These are phyloP conservation scores for Phycomyces nitens DNA, from an alignment of 192 early-diverging fungal species.

Conservation along the genomic window DNA sequence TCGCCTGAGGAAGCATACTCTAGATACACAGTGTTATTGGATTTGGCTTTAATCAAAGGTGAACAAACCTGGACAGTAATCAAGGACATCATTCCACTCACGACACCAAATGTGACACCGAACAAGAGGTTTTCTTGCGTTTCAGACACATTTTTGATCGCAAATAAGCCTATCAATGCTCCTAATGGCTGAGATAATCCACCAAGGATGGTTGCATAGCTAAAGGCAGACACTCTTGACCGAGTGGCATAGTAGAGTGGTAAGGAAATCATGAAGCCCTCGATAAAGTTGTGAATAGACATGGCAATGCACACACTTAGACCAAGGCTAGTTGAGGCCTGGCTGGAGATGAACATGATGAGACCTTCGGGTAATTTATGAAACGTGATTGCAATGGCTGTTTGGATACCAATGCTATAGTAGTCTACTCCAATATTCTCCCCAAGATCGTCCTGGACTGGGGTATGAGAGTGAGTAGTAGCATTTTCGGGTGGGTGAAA, in stretches of 20 bases:
- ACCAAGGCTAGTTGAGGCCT: slow-evolving; percentile 41
- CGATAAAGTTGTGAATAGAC: slow-evolving; percentile 54
- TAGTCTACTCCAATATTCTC: slow-evolving; percentile 5
- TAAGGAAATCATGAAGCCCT: slow-evolving; percentile 53
- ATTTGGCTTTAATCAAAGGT: background rate
- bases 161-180: slow-evolving; percentile 46
- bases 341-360: slow-evolving; percentile 51
- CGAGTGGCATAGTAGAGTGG: slow-evolving; percentile 50
- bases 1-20: slow-evolving; percentile 25
- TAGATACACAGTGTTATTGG: slow-evolving; percentile 4
- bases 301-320: slow-evolving; percentile 51
- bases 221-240: slow-evolving; percentile 44
- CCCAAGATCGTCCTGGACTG: background rate
- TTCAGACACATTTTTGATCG: slow-evolving; percentile 35
- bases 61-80: slow-evolving; percentile 44
- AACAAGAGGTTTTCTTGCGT: slow-evolving; percentile 40
- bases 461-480: background rate
- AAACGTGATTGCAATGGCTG: slow-evolving; percentile 48
- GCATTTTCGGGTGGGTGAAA: slow-evolving; percentile 18
- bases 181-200: slow-evolving; percentile 55
- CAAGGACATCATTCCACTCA: slow-evolving; percentile 53
- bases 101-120: slow-evolving; percentile 44
- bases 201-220: slow-evolving; percentile 44
- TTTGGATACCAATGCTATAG: slow-evolving; percentile 48
- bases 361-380: slow-evolving; percentile 61